phyloP scores from a whole-genome alignment of 306 rosid genomes.

The Calophaca sinica region DNA sequence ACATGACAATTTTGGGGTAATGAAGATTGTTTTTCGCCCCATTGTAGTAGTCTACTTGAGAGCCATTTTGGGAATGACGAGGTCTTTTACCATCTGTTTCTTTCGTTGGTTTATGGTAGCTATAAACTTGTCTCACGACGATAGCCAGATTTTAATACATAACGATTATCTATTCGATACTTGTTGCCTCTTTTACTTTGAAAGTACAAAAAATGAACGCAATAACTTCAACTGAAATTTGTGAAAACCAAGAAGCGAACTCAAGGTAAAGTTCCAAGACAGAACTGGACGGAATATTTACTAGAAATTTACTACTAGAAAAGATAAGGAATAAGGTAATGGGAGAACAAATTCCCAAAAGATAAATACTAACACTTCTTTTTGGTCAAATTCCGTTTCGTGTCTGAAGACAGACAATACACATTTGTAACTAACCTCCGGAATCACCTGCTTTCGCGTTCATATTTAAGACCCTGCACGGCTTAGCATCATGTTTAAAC shows the following conservation, averaged over 20 bases:
- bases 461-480: conserved; percentile 62
- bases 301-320: neutral
- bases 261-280: neutral
- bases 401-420: conserved; percentile 3
- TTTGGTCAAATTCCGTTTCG: neutral
- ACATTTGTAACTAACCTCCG: conserved; percentile 49
- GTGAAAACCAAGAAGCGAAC: neutral
- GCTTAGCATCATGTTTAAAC: conserved; percentile 59
- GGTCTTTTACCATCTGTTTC: conserved; percentile 6
- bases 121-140: neutral
- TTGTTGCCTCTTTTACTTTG: neutral
- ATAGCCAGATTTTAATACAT: neutral
- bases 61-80: conserved; percentile 34
- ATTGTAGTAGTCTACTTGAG: conserved; percentile 28
- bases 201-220: neutral
- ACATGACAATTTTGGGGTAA: conserved; percentile 20
- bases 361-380: neutral
- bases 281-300: neutral
- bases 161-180: neutral
- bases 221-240: neutral
- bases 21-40: conserved; percentile 17
- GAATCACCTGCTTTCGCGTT: conserved; percentile 62
- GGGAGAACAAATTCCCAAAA: neutral
- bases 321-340: neutral
- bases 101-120: conserved; percentile 4